phyloP scores from a whole-genome alignment of 2,329 filamentous ascomycete species.

The Neonectria sp. region DNA sequence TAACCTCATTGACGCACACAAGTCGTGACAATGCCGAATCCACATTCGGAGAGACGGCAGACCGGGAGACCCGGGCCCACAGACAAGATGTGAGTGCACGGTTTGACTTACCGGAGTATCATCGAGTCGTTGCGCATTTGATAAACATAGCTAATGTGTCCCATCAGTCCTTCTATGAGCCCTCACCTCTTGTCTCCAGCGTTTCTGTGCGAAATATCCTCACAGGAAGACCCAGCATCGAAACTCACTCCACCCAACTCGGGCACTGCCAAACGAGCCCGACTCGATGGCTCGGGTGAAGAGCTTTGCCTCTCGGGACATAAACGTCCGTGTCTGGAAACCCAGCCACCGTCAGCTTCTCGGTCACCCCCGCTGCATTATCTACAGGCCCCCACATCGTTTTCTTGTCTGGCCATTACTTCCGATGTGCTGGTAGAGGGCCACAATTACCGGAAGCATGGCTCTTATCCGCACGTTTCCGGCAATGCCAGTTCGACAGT shows the following conservation, averaged over 20 bases:
- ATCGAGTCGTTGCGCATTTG: neutral
- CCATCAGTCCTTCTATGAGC: neutral
- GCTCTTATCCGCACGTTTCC: neutral
- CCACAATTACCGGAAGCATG: neutral
- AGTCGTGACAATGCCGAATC: slow-evolving; percentile 10
- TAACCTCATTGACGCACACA: slow-evolving; percentile 1
- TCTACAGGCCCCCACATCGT: slow-evolving; percentile 19
- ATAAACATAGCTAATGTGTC: slow-evolving; percentile 9
- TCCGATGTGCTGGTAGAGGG: neutral
- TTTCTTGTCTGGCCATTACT: neutral
- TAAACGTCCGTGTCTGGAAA: slow-evolving; percentile 3
- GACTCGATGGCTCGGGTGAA: neutral
- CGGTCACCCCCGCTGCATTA: neutral
- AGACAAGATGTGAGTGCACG: slow-evolving; percentile 10
- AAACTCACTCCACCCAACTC: neutral
- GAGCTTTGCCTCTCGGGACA: neutral
- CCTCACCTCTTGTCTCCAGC: neutral
- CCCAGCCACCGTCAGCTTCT: neutral
- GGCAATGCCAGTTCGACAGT: neutral
- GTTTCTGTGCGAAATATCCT: neutral
- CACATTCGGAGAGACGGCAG: slow-evolving; percentile 11
- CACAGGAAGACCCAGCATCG: neutral
- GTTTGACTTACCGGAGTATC: neutral
- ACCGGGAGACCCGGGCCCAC: slow-evolving; percentile 5
- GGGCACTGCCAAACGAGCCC: slow-evolving; percentile 3